A percentile compares a stretch with the other conserved stretches of the same genome.
Conservation (phyloP, 2,329 filamentous ascomycete species). For the Botryotinia calthae region DNA sequence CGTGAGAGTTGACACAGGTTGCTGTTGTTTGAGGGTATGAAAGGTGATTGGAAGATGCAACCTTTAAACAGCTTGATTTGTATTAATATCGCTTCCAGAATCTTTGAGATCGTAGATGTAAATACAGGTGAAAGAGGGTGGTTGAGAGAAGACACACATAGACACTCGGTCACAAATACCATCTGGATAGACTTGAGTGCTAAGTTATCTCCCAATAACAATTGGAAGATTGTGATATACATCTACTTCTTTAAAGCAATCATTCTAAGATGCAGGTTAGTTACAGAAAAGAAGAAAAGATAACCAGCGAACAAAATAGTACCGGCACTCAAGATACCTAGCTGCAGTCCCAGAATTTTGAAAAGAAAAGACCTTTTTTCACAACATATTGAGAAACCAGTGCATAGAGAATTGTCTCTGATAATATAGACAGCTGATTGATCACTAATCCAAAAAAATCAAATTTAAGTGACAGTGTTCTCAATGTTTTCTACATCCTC, state of each 20-base stretch:
- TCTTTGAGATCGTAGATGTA: neutral
- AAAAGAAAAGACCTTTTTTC: too few relatives aligned
- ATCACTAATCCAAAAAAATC: too few relatives aligned
- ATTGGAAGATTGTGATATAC: rapidly evolving
- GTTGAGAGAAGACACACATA: neutral
- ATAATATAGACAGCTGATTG: too few relatives aligned
- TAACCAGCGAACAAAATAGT: too few relatives aligned
- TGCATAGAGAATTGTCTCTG: too few relatives aligned
- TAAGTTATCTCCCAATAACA: neutral
- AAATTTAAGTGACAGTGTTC: too few relatives aligned
- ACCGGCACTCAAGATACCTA: too few relatives aligned
- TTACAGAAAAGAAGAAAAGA: too few relatives aligned
- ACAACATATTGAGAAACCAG: too few relatives aligned
- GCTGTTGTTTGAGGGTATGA: neutral
- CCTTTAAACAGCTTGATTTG: rapidly evolving
- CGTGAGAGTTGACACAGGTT: neutral
- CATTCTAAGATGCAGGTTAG: too few relatives aligned
- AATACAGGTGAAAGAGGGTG: neutral
- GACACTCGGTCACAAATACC: rapidly evolving
- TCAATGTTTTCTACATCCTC: rapidly evolving
- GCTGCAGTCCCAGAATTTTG: too few relatives aligned
- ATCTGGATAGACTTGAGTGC: neutral
- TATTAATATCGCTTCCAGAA: neutral
- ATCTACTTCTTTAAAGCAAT: too few relatives aligned
- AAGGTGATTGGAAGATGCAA: neutral